A percentile compares a stretch with the other conserved stretches of the same genome.
Evolutionary conservation across 78 protist species (phyloP).

Genomic region (Capsaspora owczarzaki): DNA sequence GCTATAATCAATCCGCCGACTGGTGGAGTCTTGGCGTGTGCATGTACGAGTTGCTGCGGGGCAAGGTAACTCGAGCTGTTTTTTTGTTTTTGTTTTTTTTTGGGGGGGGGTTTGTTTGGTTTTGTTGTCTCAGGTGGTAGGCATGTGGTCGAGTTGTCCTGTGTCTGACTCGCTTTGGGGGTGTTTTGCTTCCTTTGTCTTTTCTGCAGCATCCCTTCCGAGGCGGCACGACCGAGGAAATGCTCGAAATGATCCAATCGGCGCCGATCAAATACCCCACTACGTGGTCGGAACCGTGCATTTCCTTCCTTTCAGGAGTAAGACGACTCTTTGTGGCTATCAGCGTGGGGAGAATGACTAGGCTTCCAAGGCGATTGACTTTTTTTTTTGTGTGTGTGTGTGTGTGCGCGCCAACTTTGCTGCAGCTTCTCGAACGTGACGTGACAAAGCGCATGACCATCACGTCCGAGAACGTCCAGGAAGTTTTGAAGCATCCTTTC

Average conservation of each 20-base stretch:
- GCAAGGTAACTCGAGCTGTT: not conserved
- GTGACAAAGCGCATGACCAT: not conserved
- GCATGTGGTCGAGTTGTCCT: too few relatives aligned
- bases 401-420: not conserved
- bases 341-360: not conserved
- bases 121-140: not conserved
- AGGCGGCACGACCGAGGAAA: not conserved
- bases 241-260: slow-evolving; percentile 7
- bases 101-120: not conserved
- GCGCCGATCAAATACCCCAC: not conserved
- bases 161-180: too few relatives aligned
- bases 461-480: not conserved
- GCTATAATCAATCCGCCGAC: slow-evolving; percentile 27
- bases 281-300: not conserved
- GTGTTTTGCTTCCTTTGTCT: slow-evolving; percentile 43
- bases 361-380: not conserved
- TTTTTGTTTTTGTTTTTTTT: too few relatives aligned
- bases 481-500: not conserved
- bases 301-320: not conserved
- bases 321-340: not conserved
- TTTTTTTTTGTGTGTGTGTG: not conserved
- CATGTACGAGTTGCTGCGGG: slow-evolving; percentile 1
- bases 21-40: slow-evolving; percentile 59
- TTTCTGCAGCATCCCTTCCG: slow-evolving; percentile 29
- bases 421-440: not conserved